Evolutionary conservation across 768 basidiomycete genomes (phyloP).

Genomic region (Pulveroboletus sp.): DNA sequence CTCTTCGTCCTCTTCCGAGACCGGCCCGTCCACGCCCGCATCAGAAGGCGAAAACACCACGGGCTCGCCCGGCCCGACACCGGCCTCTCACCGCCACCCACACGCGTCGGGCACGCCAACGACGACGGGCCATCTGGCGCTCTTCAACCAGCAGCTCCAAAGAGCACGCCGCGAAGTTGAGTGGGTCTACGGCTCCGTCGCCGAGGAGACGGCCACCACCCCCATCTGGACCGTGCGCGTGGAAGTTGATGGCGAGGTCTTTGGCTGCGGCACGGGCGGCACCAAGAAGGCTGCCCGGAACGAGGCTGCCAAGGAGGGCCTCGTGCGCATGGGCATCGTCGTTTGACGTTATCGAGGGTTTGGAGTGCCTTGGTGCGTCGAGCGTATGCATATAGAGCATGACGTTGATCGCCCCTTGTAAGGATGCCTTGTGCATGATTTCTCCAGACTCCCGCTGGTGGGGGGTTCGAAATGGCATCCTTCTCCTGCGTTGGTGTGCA

Average conservation of each 20-base stretch:
- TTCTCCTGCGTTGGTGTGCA: conserved; percentile 60
- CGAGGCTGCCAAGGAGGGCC: conserved; percentile 75
- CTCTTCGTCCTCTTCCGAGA: neutral
- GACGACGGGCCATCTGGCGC: conserved; percentile 60
- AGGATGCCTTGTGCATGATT: conserved; percentile 40
- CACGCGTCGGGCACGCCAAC: conserved; percentile 26
- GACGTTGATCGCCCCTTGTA: too few species aligned
- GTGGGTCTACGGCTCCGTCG: conserved; percentile 60
- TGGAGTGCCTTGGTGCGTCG: conserved; percentile 17
- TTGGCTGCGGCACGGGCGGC: conserved; percentile 61
- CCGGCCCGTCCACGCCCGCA: neutral
- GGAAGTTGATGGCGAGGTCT: conserved; percentile 54
- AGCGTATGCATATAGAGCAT: too few species aligned
- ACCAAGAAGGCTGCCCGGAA: conserved; percentile 80
- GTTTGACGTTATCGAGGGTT: conserved; percentile 30
- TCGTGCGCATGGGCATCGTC: conserved; percentile 53
- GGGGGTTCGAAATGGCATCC: conserved; percentile 15
- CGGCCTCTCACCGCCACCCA: conserved; percentile 5
- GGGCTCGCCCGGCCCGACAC: conserved; percentile 3
- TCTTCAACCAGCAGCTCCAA: conserved; percentile 78
- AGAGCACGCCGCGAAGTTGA: conserved; percentile 55
- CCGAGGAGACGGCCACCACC: conserved; percentile 55
- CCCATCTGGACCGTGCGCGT: conserved; percentile 73
- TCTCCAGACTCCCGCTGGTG: conserved; percentile 60
- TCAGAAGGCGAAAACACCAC: neutral